Base-by-base conservation (phyloP, 2,329 filamentous ascomycete genomes). In the Scleromitrula shiraiana region DNA sequence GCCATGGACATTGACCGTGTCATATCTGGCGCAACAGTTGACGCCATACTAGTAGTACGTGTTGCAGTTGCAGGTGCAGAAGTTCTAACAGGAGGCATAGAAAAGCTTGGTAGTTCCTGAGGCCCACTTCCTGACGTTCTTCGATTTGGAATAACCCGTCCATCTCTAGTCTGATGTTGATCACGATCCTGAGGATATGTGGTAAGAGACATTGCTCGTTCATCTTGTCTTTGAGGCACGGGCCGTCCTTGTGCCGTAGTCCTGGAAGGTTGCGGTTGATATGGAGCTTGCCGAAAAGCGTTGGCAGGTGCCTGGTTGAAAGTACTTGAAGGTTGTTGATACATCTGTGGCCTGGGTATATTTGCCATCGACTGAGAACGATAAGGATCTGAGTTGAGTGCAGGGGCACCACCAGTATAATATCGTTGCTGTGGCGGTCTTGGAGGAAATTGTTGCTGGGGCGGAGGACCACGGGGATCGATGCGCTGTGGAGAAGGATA, bases 201-300 rank as follows among this genome's bases (percentile, higher is more conserved):
- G 5, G 85, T 93, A 83, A 98, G 84, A 38, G 91, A 95, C 93
- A 97, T 97, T 54, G 93, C 83, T 50, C 93, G 80, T 66, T 97
- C 91, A 60, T 94, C 88, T 53, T 90, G 85, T 46, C 91, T 82
- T 63, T 96, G 90, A 1, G 93, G 93, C 7, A 98, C 89, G 29
- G 93, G 75, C 52, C 93, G 80, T 26, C 93, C 93, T 65, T 96
- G 90, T 7, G 90, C 88, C 2, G 93, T 98, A 41, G 88, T 95
- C 53, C 84, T 77, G 2, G 88, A 82, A 58, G 80, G 76, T 41
- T 55, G 73, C 54, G 69, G 71, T 57, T 82, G 79, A 62, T 88
- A 91, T 24, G 82, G 84, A 50, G 85, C 81, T 57, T 90, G 85
- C 46, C 90, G 83, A 62, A 89, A 89, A 36, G 83, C 78, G 62